Percentiles rank a stretch among this genome's conserved stretches.
These are phyloP conservation scores for Podaxis pistillaris DNA, from an alignment of 768 basidiomycete species.

Conservation along the genomic window DNA sequence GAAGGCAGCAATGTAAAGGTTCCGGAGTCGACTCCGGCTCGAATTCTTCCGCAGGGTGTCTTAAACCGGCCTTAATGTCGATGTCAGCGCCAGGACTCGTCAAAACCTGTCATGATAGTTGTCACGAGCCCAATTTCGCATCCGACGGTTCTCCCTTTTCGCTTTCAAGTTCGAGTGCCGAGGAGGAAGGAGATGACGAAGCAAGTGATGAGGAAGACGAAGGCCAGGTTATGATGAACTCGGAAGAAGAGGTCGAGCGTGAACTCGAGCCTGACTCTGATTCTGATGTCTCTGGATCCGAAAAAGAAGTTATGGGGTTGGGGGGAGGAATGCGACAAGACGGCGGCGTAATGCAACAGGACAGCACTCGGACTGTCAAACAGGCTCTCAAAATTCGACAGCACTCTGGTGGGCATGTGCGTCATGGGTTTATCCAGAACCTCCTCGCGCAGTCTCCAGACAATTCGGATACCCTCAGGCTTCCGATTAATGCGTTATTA, in stretches of 20 bases:
- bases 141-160: not conserved
- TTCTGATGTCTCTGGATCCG: not conserved
- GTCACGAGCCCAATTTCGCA: not conserved
- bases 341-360: not conserved
- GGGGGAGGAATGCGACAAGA: not conserved
- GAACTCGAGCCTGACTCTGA: constrained; percentile 9
- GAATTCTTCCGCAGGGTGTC: not conserved
- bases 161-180: not conserved
- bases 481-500: constrained; percentile 2
- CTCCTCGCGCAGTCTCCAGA: not conserved
- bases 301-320: not conserved
- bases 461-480: not conserved
- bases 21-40: not conserved
- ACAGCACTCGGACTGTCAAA: not conserved
- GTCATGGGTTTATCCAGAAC: not conserved
- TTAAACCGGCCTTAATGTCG: not conserved
- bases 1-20: not conserved
- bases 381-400: not conserved
- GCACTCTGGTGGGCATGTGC: not conserved
- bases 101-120: not conserved
- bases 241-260: constrained; percentile 12
- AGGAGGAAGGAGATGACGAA: constrained; percentile 4
- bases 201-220: not conserved
- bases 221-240: not conserved
- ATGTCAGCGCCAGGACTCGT: not conserved